Conservation (phyloP, 306 rosid genomes). For the Ormosia emarginata region DNA sequence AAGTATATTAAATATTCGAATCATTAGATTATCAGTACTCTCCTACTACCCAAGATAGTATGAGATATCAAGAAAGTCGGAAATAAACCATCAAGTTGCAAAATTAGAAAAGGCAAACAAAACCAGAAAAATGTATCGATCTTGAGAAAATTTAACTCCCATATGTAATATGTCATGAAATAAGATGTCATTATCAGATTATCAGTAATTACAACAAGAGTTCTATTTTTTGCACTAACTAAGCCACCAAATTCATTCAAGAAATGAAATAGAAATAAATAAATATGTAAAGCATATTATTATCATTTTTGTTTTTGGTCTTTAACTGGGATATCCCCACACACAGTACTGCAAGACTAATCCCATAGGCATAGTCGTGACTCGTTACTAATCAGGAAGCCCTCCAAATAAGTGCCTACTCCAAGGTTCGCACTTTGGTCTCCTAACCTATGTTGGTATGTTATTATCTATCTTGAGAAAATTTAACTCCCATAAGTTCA, state of each 20-base stretch:
- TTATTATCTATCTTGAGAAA: neutral
- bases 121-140: neutral
- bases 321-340: no score
- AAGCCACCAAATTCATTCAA: neutral
- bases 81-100: neutral
- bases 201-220: neutral
- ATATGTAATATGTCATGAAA: neutral
- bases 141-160: neutral
- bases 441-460: no score
- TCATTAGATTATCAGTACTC: neutral
- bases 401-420: no score
- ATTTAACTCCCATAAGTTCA: neutral
- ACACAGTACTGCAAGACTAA: no score
- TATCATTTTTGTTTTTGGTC: no score
- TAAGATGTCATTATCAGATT: neutral
- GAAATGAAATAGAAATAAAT: neutral
- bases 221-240: neutral
- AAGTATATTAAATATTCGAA: neutral
- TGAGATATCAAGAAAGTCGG: neutral
- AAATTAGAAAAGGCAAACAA: neutral
- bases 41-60: neutral
- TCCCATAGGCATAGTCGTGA: no score
- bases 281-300: neutral
- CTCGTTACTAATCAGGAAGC: no score
- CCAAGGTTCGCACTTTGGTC: no score